Evolutionary conservation across 2,329 filamentous ascomycete genomes (phyloP).

Genomic region (Sporothrix luriei): DNA sequence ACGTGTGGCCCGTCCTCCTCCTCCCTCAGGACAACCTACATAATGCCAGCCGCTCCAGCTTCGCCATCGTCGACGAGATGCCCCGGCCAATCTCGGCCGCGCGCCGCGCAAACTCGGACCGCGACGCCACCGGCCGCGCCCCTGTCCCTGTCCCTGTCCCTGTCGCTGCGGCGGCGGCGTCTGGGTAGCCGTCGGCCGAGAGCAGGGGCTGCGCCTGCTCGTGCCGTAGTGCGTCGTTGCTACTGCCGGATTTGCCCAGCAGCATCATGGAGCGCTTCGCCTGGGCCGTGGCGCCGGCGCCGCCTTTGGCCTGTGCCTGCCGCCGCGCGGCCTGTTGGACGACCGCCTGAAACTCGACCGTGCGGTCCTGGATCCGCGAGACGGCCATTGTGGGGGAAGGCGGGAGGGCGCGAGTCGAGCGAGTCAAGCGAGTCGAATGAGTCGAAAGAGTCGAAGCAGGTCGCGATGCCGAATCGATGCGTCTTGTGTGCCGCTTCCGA

Average conservation of each 20-base stretch:
- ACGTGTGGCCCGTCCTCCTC: no score
- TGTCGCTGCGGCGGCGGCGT: slow-evolving; percentile 59
- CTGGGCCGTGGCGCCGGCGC: slow-evolving; percentile 63
- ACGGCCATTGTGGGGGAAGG: slow-evolving; percentile 55
- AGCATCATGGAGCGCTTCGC: slow-evolving; percentile 46
- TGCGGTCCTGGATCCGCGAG: slow-evolving; percentile 91
- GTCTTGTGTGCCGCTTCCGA: no score
- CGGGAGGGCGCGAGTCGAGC: neutral
- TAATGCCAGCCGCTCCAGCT: slow-evolving; percentile 89
- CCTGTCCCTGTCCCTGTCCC: slow-evolving; percentile 40
- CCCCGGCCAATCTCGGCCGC: slow-evolving; percentile 90
- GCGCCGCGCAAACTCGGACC: slow-evolving; percentile 86
- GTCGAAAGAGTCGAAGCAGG: neutral
- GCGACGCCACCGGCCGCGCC: slow-evolving; percentile 42
- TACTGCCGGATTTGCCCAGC: neutral
- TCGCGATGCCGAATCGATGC: neutral
- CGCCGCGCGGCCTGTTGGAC: slow-evolving; percentile 81
- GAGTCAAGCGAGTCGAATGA: neutral
- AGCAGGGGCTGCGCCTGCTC: slow-evolving; percentile 66
- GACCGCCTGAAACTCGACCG: slow-evolving; percentile 90
- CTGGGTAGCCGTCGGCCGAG: slow-evolving; percentile 43
- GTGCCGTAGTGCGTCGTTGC: slow-evolving; percentile 15
- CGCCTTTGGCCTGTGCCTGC: slow-evolving; percentile 69
- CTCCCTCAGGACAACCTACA: slow-evolving; percentile 47
- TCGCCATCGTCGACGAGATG: slow-evolving; percentile 90